Evolutionary conservation across 352 stramenopile genomes (phyloP).

Genomic region (Sclerospora graminicola): DNA sequence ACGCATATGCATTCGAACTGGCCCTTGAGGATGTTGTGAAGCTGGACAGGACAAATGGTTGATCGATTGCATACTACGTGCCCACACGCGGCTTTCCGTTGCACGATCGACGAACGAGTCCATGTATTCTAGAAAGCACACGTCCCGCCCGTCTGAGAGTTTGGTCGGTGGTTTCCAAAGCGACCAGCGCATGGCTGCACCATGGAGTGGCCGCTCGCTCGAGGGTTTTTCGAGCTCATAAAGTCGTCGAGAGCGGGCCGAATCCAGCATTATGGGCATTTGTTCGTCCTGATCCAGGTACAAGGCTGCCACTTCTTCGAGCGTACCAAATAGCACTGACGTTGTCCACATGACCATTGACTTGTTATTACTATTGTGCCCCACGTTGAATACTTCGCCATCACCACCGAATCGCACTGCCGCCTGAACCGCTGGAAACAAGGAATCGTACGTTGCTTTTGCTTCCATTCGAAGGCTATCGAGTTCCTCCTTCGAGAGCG

Average conservation of each 20-base stretch:
- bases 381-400: conserved; percentile 26
- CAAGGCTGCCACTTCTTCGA: conserved; percentile 53
- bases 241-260: conserved; percentile 32
- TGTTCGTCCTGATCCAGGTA: conserved; percentile 33
- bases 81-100: conserved; percentile 50
- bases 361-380: conserved; percentile 25
- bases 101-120: conserved; percentile 52
- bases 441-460: conserved; percentile 18
- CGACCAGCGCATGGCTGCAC: conserved; percentile 41
- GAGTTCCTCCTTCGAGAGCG: conserved; percentile 21
- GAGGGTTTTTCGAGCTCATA: conserved; percentile 41
- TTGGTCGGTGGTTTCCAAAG: conserved; percentile 42
- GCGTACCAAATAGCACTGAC: conserved; percentile 33
- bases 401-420: conserved; percentile 28
- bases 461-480: conserved; percentile 23
- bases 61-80: conserved; percentile 51
- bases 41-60: conserved; percentile 49
- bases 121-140: conserved; percentile 58
- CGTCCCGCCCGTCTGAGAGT: conserved; percentile 39
- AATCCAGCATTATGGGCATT: conserved; percentile 40
- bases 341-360: conserved; percentile 56
- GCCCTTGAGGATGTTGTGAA: conserved; percentile 43
- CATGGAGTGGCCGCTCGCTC: conserved; percentile 32
- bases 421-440: conserved; percentile 28
- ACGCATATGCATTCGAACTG: conserved; percentile 39